Conservation (phyloP, 108 stramenopile genomes). For the Discostella pseudostelligera region DNA sequence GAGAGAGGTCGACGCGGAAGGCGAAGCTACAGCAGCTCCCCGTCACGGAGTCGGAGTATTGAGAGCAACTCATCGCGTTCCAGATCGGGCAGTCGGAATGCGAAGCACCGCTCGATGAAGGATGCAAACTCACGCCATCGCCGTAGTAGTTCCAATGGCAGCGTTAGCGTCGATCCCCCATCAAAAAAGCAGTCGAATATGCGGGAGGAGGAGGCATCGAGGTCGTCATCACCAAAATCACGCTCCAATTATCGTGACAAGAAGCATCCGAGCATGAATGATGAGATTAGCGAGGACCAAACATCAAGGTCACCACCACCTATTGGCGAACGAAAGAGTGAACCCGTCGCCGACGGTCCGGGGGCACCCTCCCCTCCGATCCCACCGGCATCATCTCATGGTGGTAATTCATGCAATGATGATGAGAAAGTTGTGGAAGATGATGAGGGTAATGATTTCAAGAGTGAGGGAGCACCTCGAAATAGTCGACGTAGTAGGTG, state of each 20-base stretch:
- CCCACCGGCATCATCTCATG: not conserved
- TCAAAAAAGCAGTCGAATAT: not conserved
- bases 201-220: not conserved
- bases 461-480: not conserved
- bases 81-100: conserved; percentile 8
- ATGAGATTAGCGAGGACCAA: not conserved
- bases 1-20: conserved; percentile 29
- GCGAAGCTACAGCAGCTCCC: conserved; percentile 36
- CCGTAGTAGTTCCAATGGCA: not conserved
- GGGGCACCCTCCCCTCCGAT: conserved; percentile 8
- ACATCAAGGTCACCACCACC: not conserved
- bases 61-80: conserved; percentile 29
- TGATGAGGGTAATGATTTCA: not conserved
- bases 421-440: not conserved
- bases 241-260: not conserved
- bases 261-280: not conserved
- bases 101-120: conserved; percentile 1
- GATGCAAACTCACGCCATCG: not conserved
- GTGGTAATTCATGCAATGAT: not conserved
- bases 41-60: conserved; percentile 3
- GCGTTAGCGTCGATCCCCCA: not conserved
- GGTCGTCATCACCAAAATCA: not conserved
- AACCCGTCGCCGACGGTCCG: not conserved
- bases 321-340: not conserved
- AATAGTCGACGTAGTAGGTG: conserved; percentile 1